Base-by-base conservation (phyloP, 2,329 filamentous ascomycete species). In the Aspergillus sp. region DNA sequence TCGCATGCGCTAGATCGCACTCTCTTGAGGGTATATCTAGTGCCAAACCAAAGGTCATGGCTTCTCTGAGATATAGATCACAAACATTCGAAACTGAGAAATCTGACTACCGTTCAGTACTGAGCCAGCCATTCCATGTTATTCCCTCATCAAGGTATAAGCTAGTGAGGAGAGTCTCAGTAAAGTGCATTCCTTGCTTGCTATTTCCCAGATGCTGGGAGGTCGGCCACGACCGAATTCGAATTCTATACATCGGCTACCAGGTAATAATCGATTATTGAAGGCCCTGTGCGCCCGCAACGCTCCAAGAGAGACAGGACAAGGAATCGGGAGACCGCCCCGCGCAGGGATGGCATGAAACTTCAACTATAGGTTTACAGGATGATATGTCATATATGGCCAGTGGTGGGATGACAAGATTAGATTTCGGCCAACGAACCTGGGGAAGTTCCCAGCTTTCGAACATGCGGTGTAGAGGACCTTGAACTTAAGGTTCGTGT, bases 291-390 rank as follows among this genome's bases (percentile, higher is more conserved):
- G 11, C 34, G 11, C 34, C 11, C 34, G 34, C 9, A 41, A 41
- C 3, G 15, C 31, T 38, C 9, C 7, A 11, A 8, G 31, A 19
- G 19, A 9, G 86, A 7, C 22, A 23, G 19, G 46, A 53, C 49
- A 56, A 61, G 48, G 31, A 34, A 41, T 15, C 31, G 43, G 25
- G 49, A 23, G 59, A 13, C 7, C 41, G 57, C 47, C 45, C 38
- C 28, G 38, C 43, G 31, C 38, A 57, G 59, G 41, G 41, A 49
- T 46, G 23, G 22, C 11, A 8, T 23, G 54, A 57, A 23, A 34
- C 45, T 46, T 9, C 17, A 43, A 59, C 48, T 59, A 52, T 45
- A 30, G 49, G 22, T 19, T 28, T 23, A 41, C 23, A 43, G 41
- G 9, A 30, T 53, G 59, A 61, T 43, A 41, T 61, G 53, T 61